These are phyloP conservation scores for Strigomonas culicis DNA, from an alignment of 208 protist species.

Conservation along the genomic window DNA sequence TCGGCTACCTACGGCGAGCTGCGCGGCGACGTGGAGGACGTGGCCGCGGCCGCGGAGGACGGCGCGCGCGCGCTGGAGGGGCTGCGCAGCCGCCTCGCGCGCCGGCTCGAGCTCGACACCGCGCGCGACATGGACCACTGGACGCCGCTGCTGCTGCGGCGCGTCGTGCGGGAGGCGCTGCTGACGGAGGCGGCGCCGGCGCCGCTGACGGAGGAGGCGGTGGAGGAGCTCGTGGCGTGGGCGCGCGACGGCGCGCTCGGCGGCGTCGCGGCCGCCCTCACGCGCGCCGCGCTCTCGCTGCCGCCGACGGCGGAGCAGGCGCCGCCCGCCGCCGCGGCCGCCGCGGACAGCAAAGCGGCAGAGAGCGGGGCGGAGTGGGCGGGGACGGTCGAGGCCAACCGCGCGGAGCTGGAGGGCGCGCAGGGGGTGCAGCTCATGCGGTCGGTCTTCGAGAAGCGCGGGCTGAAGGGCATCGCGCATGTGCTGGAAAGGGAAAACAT, in stretches of 20 bases:
- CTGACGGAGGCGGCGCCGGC: conserved; percentile 25
- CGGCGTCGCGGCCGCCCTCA: conserved; percentile 34
- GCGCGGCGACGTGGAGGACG: conserved; percentile 47
- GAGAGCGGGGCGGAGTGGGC: neutral
- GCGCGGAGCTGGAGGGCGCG: conserved; percentile 23
- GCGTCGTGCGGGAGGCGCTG: conserved; percentile 45
- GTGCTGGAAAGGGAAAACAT: conserved; percentile 63
- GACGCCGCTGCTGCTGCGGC: conserved; percentile 33
- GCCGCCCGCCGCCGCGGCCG: neutral
- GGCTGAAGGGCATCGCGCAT: conserved; percentile 41
- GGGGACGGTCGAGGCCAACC: neutral
- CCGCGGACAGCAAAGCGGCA: neutral
- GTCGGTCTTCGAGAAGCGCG: conserved; percentile 54
- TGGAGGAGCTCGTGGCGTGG: conserved; percentile 32
- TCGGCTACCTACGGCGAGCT: conserved; percentile 54
- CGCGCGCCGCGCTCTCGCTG: conserved; percentile 38
- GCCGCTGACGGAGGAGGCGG: conserved; percentile 18
- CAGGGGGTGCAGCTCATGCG: conserved; percentile 45
- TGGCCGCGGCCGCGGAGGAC: conserved; percentile 30
- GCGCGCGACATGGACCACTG: conserved; percentile 43
- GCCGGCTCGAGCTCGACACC: conserved; percentile 55
- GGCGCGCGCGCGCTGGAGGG: conserved; percentile 37
- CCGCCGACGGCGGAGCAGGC: conserved; percentile 23
- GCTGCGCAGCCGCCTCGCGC: conserved; percentile 63
- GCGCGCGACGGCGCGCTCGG: conserved; percentile 10